Evolutionary conservation across 768 basidiomycete genomes (phyloP), one percentile per base, ranked within the genome.

Genomic region (Mycena alexandri): DNA sequence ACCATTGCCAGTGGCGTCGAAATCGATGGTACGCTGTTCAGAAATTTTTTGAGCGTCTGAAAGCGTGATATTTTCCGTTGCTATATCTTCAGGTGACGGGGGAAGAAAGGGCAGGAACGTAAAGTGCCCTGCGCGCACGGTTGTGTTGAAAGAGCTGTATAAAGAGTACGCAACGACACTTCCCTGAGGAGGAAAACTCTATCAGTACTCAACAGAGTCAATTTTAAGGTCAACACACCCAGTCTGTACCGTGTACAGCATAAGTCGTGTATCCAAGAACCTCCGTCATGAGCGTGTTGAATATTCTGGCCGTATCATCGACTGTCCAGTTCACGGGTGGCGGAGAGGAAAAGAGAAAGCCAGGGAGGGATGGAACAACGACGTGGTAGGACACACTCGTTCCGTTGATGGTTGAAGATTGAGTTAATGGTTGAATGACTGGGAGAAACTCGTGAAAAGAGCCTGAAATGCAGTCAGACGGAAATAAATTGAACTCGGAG

Each of bases 201-300:
- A n/a, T n/a, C n/a, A n/a, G n/a, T n/a, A n/a, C n/a, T n/a, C n/a
- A n/a, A n/a, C n/a, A n/a, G n/a, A n/a, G n/a, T n/a, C n/a, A n/a
- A n/a, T n/a, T n/a, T n/a, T n/a, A n/a, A n/a, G n/a, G n/a, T n/a
- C n/a, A n/a, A n/a, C n/a, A n/a, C n/a, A n/a, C 76, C 71, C 71
- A 74, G 58, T 77, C 76, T 29, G 70, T 71, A 2, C 71, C 76
- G 38, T 74, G 65, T 3, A 70, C 69, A 41, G 69, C 71, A 34
- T 75, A 77, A 36, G 61, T 48, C 33, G 54, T 51, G 53, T 76
- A 77, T 11, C 71, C 72, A 7, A 77, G 68, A 2, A 75, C 71
- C 33, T 73, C 70, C 13, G 63, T 69, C 75, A 77, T 74, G 24
- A 77, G 68, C 10, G 65, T 73, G 52, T 77, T 73, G 57, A 67